These are phyloP conservation scores for Cyberlindnera xylosilytica DNA, from an alignment of 805 yeast genomes.

Conservation along the genomic window DNA sequence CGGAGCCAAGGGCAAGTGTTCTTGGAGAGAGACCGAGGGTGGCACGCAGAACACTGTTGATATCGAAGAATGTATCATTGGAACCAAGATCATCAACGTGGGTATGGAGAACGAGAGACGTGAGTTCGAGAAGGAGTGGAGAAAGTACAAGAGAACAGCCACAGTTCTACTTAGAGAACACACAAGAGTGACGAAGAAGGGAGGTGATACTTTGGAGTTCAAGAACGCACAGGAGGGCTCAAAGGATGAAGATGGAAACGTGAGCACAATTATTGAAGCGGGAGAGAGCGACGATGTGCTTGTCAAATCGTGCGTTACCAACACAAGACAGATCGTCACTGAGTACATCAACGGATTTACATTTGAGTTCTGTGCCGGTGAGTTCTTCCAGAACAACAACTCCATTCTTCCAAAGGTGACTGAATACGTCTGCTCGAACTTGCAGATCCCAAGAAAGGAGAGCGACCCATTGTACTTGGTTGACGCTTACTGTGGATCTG, in stretches of 20 bases:
- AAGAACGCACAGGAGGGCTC: slow-evolving; percentile 44
- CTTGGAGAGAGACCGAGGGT: slow-evolving; percentile 56
- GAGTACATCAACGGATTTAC: slow-evolving; percentile 73
- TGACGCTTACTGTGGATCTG: slow-evolving; percentile 96
- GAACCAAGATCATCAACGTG: slow-evolving; percentile 71
- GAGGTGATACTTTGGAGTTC: slow-evolving; percentile 28
- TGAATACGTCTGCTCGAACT: slow-evolving; percentile 70
- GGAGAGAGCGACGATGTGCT: slow-evolving; percentile 28
- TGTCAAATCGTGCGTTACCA: slow-evolving; percentile 73
- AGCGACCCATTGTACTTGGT: slow-evolving; percentile 65
- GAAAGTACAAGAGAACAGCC: slow-evolving; percentile 68
- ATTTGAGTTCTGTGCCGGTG: slow-evolving; percentile 90
- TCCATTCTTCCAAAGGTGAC: slow-evolving; percentile 85
- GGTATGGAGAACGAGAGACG: slow-evolving; percentile 72
- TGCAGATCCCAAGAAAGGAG: slow-evolving; percentile 41
- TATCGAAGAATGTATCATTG: slow-evolving; percentile 91
- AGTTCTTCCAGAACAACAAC: slow-evolving; percentile 94
- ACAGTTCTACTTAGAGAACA: slow-evolving; percentile 83
- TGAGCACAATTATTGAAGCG: slow-evolving; percentile 33
- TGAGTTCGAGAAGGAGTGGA: slow-evolving; percentile 44
- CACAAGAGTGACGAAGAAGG: slow-evolving; percentile 38
- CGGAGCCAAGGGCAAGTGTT: slow-evolving; percentile 78
- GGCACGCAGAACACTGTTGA: slow-evolving; percentile 71
- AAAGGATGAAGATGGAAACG: slow-evolving; percentile 34
- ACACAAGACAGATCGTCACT: slow-evolving; percentile 72